A percentile compares a stretch with the other conserved stretches of the same genome.
Conservation (phyloP, 768 basidiomycete species). For the Phylloporus scabripes region DNA sequence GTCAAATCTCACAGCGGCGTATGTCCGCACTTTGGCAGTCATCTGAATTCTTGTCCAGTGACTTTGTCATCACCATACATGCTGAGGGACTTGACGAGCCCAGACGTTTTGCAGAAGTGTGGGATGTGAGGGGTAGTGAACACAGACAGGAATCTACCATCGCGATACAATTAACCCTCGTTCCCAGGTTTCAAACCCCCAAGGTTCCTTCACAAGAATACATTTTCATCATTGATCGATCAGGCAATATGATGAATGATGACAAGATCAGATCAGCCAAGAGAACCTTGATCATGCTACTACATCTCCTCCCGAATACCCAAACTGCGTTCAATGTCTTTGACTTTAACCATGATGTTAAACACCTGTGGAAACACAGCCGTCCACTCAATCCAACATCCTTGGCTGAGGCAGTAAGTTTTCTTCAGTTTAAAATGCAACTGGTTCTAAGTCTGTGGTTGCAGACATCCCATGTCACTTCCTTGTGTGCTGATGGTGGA, state of each 20-base stretch:
- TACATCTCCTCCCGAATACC: conserved; percentile 42
- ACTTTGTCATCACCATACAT: conserved; percentile 48
- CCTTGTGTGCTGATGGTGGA: conserved; percentile 44
- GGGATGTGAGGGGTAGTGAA: conserved; percentile 10
- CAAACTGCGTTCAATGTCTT: conserved; percentile 53
- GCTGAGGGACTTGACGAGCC: conserved; percentile 48
- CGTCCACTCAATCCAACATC: conserved; percentile 25
- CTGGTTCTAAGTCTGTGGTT: conserved; percentile 5
- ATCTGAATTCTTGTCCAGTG: conserved; percentile 36
- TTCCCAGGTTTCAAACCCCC: conserved; percentile 46
- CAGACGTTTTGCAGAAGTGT: conserved; percentile 50
- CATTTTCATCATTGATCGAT: conserved; percentile 56
- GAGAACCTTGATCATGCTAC: conserved; percentile 39
- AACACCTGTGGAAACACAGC: conserved; percentile 35
- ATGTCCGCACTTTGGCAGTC: conserved; percentile 39
- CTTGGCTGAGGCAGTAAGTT: conserved; percentile 35
- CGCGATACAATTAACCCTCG: conserved; percentile 50
- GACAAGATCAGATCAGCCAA: conserved; percentile 46
- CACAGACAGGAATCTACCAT: conserved; percentile 26
- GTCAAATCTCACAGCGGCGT: conserved; percentile 36
- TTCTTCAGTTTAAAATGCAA: neutral
- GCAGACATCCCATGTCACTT: conserved; percentile 37
- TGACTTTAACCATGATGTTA: conserved; percentile 39
- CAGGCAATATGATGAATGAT: conserved; percentile 44
- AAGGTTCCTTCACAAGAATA: conserved; percentile 47